Conservation (phyloP, 2,329 filamentous ascomycete genomes). For the Coleophoma cylindrospora region DNA sequence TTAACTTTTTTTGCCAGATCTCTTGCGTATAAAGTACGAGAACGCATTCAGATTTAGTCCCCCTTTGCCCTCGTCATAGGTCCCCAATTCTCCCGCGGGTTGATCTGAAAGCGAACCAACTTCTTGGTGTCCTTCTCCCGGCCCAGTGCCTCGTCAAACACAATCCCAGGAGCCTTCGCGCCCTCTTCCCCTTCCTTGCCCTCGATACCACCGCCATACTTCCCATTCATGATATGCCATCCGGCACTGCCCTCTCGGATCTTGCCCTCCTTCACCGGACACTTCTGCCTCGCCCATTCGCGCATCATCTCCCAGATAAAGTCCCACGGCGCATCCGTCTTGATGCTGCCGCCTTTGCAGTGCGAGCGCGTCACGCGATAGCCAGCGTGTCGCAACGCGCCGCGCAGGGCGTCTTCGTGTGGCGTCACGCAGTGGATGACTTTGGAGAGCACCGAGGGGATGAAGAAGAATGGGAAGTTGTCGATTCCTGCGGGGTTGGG, state of each 20-base stretch:
- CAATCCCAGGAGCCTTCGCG: constrained; percentile 35
- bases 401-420: constrained; percentile 71
- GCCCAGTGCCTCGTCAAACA: constrained; percentile 78
- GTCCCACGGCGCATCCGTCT: constrained; percentile 88
- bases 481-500: constrained; percentile 63
- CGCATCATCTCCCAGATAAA: constrained; percentile 91
- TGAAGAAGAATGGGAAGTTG: constrained; percentile 80
- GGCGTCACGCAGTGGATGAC: constrained; percentile 76
- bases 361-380: constrained; percentile 84
- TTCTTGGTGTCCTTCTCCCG: constrained; percentile 62
- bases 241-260: constrained; percentile 68
- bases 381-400: constrained; percentile 74
- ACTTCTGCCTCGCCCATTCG: constrained; percentile 81
- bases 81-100: constrained; percentile 91
- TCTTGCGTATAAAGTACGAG: no score
- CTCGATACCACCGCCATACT: constrained; percentile 24
- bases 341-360: constrained; percentile 83
- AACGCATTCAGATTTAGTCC: neutral
- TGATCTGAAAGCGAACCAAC: constrained; percentile 81
- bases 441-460: constrained; percentile 68
- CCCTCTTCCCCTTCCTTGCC: constrained; percentile 28
- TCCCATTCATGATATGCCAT: constrained; percentile 54
- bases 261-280: constrained; percentile 68
- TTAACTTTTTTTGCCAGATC: no score
- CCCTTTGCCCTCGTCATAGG: constrained; percentile 42